phyloP scores from a whole-genome alignment of 2,329 filamentous ascomycete genomes.

The Emmonsia crescens region DNA sequence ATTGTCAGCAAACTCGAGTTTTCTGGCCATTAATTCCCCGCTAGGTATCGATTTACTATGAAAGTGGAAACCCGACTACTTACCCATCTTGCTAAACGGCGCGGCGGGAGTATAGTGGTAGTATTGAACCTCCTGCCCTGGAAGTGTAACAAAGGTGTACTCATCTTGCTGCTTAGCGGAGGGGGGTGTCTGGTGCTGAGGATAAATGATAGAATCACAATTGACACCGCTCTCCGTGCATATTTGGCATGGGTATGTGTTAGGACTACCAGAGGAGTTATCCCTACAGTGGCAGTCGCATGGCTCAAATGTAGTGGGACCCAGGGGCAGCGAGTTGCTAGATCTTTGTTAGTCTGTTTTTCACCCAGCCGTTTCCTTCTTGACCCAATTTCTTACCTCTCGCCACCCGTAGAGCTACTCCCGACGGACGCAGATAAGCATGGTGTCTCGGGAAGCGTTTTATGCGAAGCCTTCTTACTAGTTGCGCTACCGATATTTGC shows the following conservation, averaged over 20 bases:
- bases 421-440: neutral
- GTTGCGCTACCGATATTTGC: neutral
- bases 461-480: neutral
- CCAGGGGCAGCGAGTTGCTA: too few species aligned
- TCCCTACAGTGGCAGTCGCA: too few species aligned
- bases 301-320: too few species aligned
- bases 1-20: neutral
- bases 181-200: neutral
- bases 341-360: neutral
- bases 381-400: neutral
- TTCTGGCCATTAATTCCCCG: neutral
- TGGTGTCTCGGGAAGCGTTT: neutral
- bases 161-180: neutral
- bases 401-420: neutral
- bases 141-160: neutral
- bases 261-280: slow-evolving; percentile 18
- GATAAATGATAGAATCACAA: slow-evolving; percentile 25
- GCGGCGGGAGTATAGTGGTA: slow-evolving; percentile 22
- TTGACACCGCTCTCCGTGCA: slow-evolving; percentile 23
- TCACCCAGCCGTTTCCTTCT: neutral
- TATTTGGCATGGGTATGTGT: slow-evolving; percentile 26
- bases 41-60: too few species aligned
- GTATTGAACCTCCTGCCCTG: neutral
- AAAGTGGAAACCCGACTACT: neutral
- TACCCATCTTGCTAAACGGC: neutral